phyloP scores from a whole-genome alignment of 352 stramenopile genomes.

The Nothophytophthora sp. region DNA sequence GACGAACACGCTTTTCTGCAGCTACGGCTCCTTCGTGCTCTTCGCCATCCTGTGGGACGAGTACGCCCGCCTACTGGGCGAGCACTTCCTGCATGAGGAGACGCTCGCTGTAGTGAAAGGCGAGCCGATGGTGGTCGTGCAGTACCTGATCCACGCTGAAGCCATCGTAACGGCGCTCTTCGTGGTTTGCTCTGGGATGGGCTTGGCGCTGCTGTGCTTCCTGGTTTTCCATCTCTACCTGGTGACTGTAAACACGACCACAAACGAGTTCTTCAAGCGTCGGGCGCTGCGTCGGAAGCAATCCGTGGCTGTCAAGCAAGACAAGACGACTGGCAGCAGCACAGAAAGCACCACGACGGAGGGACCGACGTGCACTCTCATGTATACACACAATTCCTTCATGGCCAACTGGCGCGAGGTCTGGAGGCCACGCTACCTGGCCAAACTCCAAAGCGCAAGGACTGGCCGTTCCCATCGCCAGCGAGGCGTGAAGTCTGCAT shows the following conservation, averaged over 20 bases:
- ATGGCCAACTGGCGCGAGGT: conserved; percentile 31
- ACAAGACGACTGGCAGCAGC: neutral
- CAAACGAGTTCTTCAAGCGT: conserved; percentile 81
- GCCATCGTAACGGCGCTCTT: conserved; percentile 42
- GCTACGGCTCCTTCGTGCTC: conserved; percentile 57
- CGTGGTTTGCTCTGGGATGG: conserved; percentile 51
- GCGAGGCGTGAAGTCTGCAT: conserved; percentile 14
- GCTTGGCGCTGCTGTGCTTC: conserved; percentile 46
- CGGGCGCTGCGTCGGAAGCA: conserved; percentile 8
- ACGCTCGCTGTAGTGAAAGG: conserved; percentile 37
- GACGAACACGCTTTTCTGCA: conserved; percentile 50
- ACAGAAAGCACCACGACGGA: neutral
- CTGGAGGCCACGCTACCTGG: conserved; percentile 31
- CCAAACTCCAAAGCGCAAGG: conserved; percentile 5
- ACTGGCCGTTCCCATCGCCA: conserved; percentile 1
- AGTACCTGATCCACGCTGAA: conserved; percentile 55
- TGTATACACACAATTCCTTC: conserved; percentile 19
- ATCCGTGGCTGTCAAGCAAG: neutral
- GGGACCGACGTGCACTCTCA: neutral
- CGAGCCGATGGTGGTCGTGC: conserved; percentile 40
- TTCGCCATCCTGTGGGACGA: conserved; percentile 44
- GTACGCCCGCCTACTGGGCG: conserved; percentile 34
- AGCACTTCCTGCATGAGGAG: conserved; percentile 45
- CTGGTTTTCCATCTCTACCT: conserved; percentile 57
- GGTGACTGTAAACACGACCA: conserved; percentile 56